Evolutionary conservation across 108 stramenopile species (phyloP), one percentile per base, ranked within the genome.

Genomic region (Nitzschia sp.): DNA sequence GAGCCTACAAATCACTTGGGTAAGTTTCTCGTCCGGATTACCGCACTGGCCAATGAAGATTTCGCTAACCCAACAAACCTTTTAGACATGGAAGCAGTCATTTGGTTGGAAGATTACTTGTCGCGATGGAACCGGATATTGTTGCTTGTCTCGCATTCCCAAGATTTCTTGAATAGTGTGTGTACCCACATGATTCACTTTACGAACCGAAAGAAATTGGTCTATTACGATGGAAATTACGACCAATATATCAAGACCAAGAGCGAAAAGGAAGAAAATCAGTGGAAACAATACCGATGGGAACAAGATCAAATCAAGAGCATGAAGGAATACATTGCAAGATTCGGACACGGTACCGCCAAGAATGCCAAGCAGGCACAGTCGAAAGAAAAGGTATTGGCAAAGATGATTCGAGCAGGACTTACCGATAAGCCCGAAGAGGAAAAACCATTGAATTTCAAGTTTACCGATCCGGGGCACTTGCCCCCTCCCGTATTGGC

Each of bases 361-460:
- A 99, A 99, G 82, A 95, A 98, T 69, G 97, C 97, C 26, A 95
- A 94, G 58, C 99, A 99, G 75, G 97, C 96, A 1, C 95, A 99
- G 78, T 86, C 84, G 28, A 91, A 92, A 61, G 91, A 94, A 84
- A 76, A 77, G 59, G 94, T 95, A 1, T 68, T 95, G 64, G 87
- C 88, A 50, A 99, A 99, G 71, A 99, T 99, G 99, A 73, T 96
- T 26, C 83, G 95, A 28, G 86, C 78, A 11, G 99, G 99, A 27
- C 76, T 99, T 21, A 97, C 97, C 21, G 93, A 94, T 11, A 97
- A 96, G 75, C 97, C 97, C n/a, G 93, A 88, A 71, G 90, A 89
- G 54, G 98, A 99, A 69, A 95, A 96, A 64, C 63, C 68, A 16
- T 72, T 99, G 65, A 96, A 96, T 73, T 98, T 99, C 78, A 88